Evolutionary conservation across 2,329 filamentous ascomycete genomes (phyloP), one percentile per base, ranked within the genome.

Genomic region (Metarhizium sp.): DNA sequence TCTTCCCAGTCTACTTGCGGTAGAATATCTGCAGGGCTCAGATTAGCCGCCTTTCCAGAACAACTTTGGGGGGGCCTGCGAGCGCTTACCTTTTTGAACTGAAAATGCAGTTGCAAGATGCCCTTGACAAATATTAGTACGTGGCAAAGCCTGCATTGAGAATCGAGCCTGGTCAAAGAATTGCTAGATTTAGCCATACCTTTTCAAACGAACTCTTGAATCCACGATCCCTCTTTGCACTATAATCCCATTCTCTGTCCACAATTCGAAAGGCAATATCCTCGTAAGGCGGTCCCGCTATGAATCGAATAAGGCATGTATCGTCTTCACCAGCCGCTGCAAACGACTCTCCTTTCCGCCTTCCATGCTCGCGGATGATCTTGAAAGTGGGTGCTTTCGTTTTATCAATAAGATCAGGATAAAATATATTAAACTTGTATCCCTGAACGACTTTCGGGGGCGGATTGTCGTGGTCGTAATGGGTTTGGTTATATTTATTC

Each of bases 401-500:
- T 73, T 92, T 95, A 75, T 97, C 92, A 65, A 97, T 90, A 36
- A 99, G 82, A 63, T 99, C 94, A 0, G 94, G 94, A 67, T 99
- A 99, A 73, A 99, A 99, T 52, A 99, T 92, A 74, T 99, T 97
- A 79, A 99, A 99, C 70, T 95, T 96, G 78, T 99, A 99, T 55
- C 94, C 94, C 70, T 99, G 94, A 11, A 99, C 94, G 6, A 99
- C 92, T 73, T 96, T 96, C 30, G 94, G 94, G 1, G 94, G 94
- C 2, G 94, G 94, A 66, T 97, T 96, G 68, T 97, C 92, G 70
- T 96, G 90, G 70, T 97, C 94, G 74, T 99, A 99, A 73, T 99
- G 94, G 13, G 94, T 99, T 73, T 99, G 94, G 67, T 99, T 99
- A 79, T 99, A 99, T 73, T 99, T 99, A 78, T 99, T 99, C 94